Base-by-base conservation (phyloP, 2,329 filamentous ascomycete genomes). In the Pseudogymnoascus sp. region DNA sequence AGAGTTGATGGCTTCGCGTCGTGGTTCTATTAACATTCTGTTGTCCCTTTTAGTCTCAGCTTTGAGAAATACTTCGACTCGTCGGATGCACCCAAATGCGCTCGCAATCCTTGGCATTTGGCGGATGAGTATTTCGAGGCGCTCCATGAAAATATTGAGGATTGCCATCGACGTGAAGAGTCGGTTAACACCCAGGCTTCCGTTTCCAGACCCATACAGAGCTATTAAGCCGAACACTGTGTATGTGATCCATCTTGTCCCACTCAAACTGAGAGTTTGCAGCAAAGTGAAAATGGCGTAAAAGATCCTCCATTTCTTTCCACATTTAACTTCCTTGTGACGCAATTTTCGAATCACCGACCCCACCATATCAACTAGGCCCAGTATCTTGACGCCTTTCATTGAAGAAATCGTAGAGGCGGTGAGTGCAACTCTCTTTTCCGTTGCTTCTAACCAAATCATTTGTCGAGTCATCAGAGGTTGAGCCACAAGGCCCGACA, bases 311-410 rank as follows among this genome's bases (percentile, higher is more conserved):
- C n/a, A 52, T 28, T 52, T 52, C 23, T 52, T 52, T 18, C 45
- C 45, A 9, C 45, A 30, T 52, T 52, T 28, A 52, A 52, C 45
- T 30, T 52, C 45, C 13, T 52, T 52, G 9, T 52, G 45, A 2
- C 45, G 23, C 45, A 52, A 52, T 30, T 18, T 52, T 18, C 26
- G 23, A 9, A 52, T 52, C 23, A 19, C n/a, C 6, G 45, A 52
- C 1, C 45, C 45, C 19, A 76, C 65, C 12, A 67, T 70, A 23
- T 71, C 67, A 0, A 68, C 68, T 3, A 77, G 63, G 0, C 76
- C 76, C 64, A 73, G 73, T 71, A 78, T 75, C 55, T 77, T 77
- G 59, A 78, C 67, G 2, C 72, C 71, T 60, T 76, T 77, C 63
- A 78, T 76, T 9, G 71, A 69, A 3, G 65, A 66, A 1, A 78